Evolutionary conservation across 768 basidiomycete species (phyloP).

Genomic region (Rhodotorula toruloides): DNA sequence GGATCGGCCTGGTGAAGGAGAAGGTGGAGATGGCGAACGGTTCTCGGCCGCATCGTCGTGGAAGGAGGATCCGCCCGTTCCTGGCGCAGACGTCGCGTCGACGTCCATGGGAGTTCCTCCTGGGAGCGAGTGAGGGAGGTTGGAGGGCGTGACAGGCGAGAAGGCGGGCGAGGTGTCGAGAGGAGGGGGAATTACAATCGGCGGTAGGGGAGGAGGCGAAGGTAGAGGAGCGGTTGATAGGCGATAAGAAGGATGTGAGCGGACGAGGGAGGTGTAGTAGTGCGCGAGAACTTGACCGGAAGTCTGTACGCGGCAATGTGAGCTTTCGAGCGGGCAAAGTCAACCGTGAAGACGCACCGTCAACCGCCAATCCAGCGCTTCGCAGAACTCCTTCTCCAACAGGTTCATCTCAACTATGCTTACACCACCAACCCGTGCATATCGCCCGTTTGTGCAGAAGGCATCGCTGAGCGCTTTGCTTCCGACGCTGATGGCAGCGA

Average conservation of each 20-base stretch:
- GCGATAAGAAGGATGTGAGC: slow-evolving; percentile 31
- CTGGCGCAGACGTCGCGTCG: background rate
- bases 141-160: background rate
- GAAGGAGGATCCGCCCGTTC: background rate
- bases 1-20: background rate
- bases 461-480: slow-evolving; percentile 92
- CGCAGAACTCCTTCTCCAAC: slow-evolving; percentile 88
- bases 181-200: background rate
- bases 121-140: background rate
- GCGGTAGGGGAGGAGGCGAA: background rate
- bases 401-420: slow-evolving; percentile 83
- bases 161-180: background rate
- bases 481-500: slow-evolving; percentile 83
- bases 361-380: slow-evolving; percentile 86
- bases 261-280: slow-evolving; percentile 41
- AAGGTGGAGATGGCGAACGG: background rate
- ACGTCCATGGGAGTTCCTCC: background rate
- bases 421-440: slow-evolving; percentile 95
- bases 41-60: background rate
- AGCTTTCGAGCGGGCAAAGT: background rate
- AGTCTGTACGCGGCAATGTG: slow-evolving; percentile 15
- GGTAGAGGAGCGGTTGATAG: slow-evolving; percentile 18
- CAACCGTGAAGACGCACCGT: slow-evolving; percentile 57
- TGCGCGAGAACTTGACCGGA: slow-evolving; percentile 38
- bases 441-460: slow-evolving; percentile 89